phyloP scores from a whole-genome alignment of 2,329 filamentous ascomycete species.

The Botrytis byssoidea region DNA sequence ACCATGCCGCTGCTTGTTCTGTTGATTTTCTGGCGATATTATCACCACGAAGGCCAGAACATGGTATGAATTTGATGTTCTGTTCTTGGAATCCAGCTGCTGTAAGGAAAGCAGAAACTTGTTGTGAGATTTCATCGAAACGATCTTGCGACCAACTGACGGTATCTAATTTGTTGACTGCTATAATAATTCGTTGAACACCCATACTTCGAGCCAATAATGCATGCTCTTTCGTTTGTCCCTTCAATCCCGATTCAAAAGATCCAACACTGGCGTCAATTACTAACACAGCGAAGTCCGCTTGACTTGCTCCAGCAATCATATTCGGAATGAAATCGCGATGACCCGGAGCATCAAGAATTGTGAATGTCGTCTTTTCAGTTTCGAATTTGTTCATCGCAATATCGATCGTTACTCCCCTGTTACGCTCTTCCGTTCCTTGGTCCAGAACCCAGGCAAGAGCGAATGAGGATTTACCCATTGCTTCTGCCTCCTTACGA shows the following conservation, averaged over 20 bases:
- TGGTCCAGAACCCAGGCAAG: conserved; percentile 97
- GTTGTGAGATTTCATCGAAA: conserved; percentile 81
- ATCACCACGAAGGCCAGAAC: conserved; percentile 84
- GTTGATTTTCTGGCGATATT: conserved; percentile 68
- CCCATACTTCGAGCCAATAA: conserved; percentile 87
- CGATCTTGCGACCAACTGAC: conserved; percentile 78
- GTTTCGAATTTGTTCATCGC: conserved; percentile 95
- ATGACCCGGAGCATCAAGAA: conserved; percentile 92
- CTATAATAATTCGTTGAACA: conserved; percentile 82
- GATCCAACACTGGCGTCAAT: conserved; percentile 88
- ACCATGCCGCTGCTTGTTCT: conserved; percentile 68
- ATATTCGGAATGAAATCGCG: conserved; percentile 97
- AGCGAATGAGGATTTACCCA: conserved; percentile 94
- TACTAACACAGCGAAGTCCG: conserved; percentile 91
- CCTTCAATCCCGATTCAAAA: conserved; percentile 89
- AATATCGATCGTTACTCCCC: conserved; percentile 95
- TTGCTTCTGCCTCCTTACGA: conserved; percentile 80
- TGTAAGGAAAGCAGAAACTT: conserved; percentile 78
- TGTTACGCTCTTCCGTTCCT: conserved; percentile 79
- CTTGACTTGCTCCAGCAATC: conserved; percentile 95
- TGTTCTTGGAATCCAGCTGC: conserved; percentile 78
- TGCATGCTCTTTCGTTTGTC: conserved; percentile 92
- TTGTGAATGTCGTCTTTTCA: conserved; percentile 81
- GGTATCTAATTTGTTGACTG: conserved; percentile 92
- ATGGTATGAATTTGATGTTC: conserved; percentile 83